These are phyloP conservation scores for Lizonia empirigonia DNA, from an alignment of 2,329 filamentous ascomycete species.

Conservation along the genomic window DNA sequence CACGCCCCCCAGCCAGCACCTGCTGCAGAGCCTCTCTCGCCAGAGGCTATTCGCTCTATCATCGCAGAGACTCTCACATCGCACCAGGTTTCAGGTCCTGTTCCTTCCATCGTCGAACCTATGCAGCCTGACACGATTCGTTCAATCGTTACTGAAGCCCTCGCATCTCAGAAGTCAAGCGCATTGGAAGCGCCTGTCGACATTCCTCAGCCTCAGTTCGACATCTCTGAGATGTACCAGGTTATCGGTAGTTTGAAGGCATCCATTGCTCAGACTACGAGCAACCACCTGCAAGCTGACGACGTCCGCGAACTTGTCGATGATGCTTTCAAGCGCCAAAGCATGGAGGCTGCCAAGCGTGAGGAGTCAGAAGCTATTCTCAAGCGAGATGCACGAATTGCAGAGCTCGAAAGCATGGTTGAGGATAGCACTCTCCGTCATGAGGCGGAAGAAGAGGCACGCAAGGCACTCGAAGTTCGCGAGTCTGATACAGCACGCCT, in stretches of 20 bases:
- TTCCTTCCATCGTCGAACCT: conserved; percentile 29
- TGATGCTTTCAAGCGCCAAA: conserved; percentile 46
- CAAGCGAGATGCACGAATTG: conserved; percentile 43
- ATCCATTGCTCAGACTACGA: conserved; percentile 54
- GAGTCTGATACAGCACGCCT: conserved; percentile 52
- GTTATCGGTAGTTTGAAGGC: conserved; percentile 56
- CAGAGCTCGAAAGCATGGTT: conserved; percentile 44
- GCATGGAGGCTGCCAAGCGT: conserved; percentile 35
- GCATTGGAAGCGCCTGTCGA: conserved; percentile 41
- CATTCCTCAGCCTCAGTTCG: conserved; percentile 44
- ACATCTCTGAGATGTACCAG: conserved; percentile 54
- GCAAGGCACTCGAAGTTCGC: conserved; percentile 51
- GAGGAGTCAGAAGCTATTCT: conserved; percentile 38
- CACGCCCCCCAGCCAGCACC: conserved; percentile 30
- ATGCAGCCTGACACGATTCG: conserved; percentile 44
- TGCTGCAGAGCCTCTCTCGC: conserved; percentile 25
- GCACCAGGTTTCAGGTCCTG: conserved; percentile 26
- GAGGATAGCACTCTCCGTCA: conserved; percentile 42
- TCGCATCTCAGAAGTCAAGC: conserved; percentile 40
- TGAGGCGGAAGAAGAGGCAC: conserved; percentile 51
- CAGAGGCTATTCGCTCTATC: conserved; percentile 36
- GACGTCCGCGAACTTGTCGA: conserved; percentile 48
- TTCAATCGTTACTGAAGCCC: conserved; percentile 42
- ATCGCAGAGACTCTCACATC: conserved; percentile 36
- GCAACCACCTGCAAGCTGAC: conserved; percentile 53